Percentiles rank a stretch among this genome's conserved stretches.
Evolutionary conservation across 2,329 filamentous ascomycete genomes (phyloP).

Genomic region (Fusarium sp.): DNA sequence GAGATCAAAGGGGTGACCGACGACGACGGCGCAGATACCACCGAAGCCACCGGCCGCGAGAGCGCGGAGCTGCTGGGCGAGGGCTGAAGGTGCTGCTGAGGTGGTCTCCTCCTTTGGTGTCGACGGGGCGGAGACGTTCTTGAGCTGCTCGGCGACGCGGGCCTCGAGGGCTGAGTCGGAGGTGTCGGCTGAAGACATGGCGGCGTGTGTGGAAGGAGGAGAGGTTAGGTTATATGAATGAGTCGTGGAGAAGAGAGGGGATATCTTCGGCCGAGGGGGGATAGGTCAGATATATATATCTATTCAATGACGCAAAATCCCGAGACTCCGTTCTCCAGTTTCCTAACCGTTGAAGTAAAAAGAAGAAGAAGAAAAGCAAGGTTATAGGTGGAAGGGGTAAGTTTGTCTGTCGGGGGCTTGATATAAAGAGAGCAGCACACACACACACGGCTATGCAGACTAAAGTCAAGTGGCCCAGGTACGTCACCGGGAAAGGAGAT

Average conservation of each 20-base stretch:
- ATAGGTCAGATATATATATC: conserved; percentile 9
- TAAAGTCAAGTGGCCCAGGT: conserved; percentile 2
- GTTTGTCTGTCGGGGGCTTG: background rate
- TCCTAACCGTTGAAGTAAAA: background rate
- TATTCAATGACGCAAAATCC: conserved; percentile 23
- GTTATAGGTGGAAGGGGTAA: background rate
- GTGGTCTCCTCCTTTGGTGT: conserved; percentile 55
- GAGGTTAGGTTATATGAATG: conserved; percentile 22
- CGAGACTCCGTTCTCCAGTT: background rate
- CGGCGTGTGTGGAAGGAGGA: conserved; percentile 11
- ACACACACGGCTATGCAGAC: conserved; percentile 3
- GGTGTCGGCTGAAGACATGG: conserved; percentile 44
- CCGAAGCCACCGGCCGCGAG: conserved; percentile 92
- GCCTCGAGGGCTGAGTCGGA: conserved; percentile 43
- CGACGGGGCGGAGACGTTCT: conserved; percentile 58
- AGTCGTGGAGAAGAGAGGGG: conserved; percentile 30
- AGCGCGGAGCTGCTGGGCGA: conserved; percentile 75
- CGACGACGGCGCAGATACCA: conserved; percentile 91
- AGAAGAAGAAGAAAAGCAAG: background rate
- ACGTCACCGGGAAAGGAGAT: conserved; percentile 30
- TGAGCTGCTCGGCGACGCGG: conserved; percentile 58
- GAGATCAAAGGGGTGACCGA: conserved; percentile 96
- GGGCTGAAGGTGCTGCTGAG: conserved; percentile 49
- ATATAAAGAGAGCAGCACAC: background rate
- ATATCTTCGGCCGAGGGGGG: conserved; percentile 39